Evolutionary conservation across 139 green algal genomes (phyloP), one percentile per base, ranked within the genome.

Genomic region (Nannochloris sp.): DNA sequence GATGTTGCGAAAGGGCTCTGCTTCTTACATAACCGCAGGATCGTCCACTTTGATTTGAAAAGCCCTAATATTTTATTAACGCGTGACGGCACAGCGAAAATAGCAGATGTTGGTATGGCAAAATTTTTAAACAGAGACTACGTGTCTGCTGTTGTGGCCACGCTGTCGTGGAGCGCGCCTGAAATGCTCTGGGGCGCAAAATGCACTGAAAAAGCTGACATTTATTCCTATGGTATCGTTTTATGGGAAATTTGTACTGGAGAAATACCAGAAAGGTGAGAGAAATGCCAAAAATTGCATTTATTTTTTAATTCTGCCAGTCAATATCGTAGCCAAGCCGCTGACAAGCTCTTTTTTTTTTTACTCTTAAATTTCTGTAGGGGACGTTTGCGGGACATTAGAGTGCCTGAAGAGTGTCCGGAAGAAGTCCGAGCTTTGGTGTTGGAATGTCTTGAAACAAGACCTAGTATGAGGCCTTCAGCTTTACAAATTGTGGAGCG

Each of bases 1-100:
- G 71, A 80, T 54, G 37, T 77, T 0, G 71, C 67, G 0, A 66
- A 62, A 4, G 75, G 71, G 29, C 53, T 82, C 30, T 53, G 58
- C 12, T 76, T 72, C 33, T 46, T 81, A 35, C 74, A 81, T 67
- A 47, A 34, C 39, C 56, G 64, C 25, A 56, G 67, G 33, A 60
- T 81, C n/a, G 56, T 79, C 29, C 68, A 76, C 38, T 56, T 76
- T 35, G 75, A 82, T 35, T 42, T 82, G 25, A 82, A 82, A 67
- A 55, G 15, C 7, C 54, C 60, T 31, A 81, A 80, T 55, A 70
- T 80, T 25, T 60, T 81, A 30, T 67, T 81, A 13, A 19, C 54
- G 0, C 12, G 72, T 36, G 71, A 73, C 25, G 63, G 62, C 7
- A 68, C 45, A n/a, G 61, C 55, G 23, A 73, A 78, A 27, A 70